Conservation (phyloP, 768 basidiomycete species). For the Coprinellus micaceus region DNA sequence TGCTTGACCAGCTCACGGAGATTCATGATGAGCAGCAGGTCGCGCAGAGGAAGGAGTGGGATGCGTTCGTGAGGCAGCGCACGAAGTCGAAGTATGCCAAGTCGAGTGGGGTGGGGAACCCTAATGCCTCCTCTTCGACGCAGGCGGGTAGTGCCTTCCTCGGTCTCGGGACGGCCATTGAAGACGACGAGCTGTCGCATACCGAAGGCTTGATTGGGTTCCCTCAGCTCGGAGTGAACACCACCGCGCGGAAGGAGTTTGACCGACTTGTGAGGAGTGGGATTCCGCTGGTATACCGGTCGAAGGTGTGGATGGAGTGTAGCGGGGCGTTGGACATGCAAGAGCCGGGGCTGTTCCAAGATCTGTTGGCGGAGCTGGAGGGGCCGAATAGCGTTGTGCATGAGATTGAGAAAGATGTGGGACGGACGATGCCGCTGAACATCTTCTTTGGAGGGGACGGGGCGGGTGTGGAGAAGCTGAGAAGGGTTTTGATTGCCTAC, state of each 20-base stretch:
- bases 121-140: conserved; percentile 23
- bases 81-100: conserved; percentile 42
- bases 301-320: conserved; percentile 91
- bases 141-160: conserved; percentile 47
- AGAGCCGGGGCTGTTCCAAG: conserved; percentile 87
- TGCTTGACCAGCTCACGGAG: conserved; percentile 72
- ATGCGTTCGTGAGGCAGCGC: conserved; percentile 74
- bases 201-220: conserved; percentile 87
- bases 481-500: conserved; percentile 87
- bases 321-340: conserved; percentile 89
- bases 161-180: conserved; percentile 59
- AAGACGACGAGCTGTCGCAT: conserved; percentile 74
- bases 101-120: conserved; percentile 16
- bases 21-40: conserved; percentile 81
- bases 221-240: conserved; percentile 77
- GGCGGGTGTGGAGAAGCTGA: conserved; percentile 86
- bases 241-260: conserved; percentile 71
- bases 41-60: conserved; percentile 77
- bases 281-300: conserved; percentile 83
- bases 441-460: conserved; percentile 98
- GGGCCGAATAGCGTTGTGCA: conserved; percentile 46
- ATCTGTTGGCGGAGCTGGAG: conserved; percentile 60
- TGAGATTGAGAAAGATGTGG: conserved; percentile 97
- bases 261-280: conserved; percentile 77
- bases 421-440: conserved; percentile 88